Conservation (phyloP, 495 filamentous ascomycete species). For the Glonium stellatum region DNA sequence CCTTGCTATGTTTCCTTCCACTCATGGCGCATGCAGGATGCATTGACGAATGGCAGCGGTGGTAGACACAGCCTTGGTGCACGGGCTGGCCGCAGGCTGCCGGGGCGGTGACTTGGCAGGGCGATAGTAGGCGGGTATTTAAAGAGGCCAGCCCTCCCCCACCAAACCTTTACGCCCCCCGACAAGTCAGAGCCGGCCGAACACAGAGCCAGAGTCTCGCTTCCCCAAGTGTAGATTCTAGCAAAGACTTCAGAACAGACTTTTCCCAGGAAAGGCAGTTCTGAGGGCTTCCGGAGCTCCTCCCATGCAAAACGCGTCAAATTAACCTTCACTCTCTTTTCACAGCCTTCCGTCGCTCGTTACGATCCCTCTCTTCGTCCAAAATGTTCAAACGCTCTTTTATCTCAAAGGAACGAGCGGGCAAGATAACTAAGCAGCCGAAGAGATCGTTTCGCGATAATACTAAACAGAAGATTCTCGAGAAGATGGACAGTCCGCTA, state of each 20-base stretch:
- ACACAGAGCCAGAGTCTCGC: slow-evolving; percentile 20
- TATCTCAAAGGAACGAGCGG: slow-evolving; percentile 63
- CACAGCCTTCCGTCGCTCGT: slow-evolving; percentile 29
- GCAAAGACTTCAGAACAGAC: slow-evolving; percentile 27
- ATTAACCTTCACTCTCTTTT: slow-evolving; percentile 30
- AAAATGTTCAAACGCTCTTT: slow-evolving; percentile 83
- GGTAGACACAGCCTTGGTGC: slow-evolving; percentile 3
- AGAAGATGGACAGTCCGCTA: slow-evolving; percentile 50
- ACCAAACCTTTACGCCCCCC: slow-evolving; percentile 19
- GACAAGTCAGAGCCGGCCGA: slow-evolving; percentile 30
- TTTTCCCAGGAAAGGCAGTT: slow-evolving; percentile 21
- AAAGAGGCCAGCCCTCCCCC: slow-evolving; percentile 21
- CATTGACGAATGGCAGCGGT: slow-evolving; percentile 22
- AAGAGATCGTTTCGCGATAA: slow-evolving; percentile 69
- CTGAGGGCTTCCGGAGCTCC: slow-evolving; percentile 35
- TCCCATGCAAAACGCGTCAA: slow-evolving; percentile 29
- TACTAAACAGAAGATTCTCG: slow-evolving; percentile 65
- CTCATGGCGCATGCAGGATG: slow-evolving; percentile 2
- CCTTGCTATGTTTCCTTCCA: slow-evolving; percentile 16
- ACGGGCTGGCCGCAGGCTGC: slow-evolving; percentile 14
- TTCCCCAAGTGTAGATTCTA: slow-evolving; percentile 16
- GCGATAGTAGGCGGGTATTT: slow-evolving; percentile 20
- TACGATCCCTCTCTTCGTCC: slow-evolving; percentile 38
- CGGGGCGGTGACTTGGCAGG: slow-evolving; percentile 17
- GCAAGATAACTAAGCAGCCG: slow-evolving; percentile 66